These are phyloP conservation scores for Vaccinium myrtillus DNA, from an alignment of 148 eudicot species.

Conservation along the genomic window DNA sequence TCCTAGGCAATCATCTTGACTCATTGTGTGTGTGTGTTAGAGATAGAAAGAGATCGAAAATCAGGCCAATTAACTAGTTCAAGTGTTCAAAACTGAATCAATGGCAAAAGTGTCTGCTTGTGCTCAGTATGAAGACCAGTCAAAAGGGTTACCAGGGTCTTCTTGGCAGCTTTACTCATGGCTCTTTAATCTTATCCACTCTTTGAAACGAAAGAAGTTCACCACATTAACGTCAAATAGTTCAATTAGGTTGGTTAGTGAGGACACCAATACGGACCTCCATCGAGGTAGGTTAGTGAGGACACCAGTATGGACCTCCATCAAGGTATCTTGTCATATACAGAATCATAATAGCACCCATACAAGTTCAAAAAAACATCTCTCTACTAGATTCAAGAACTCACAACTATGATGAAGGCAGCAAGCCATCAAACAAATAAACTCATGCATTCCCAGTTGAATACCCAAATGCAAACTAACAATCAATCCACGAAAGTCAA, in stretches of 20 bases:
- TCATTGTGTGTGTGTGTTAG: background rate
- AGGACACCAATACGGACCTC: background rate
- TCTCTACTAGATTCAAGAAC: background rate
- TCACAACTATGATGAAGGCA: background rate
- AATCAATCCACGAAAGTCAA: background rate
- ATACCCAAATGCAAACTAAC: background rate
- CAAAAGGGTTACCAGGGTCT: background rate
- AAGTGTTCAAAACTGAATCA: background rate
- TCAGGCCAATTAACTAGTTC: background rate
- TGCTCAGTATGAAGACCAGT: background rate
- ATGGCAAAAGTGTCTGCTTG: background rate
- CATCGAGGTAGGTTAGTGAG: background rate
- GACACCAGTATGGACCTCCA: background rate
- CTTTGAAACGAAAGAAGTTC: background rate
- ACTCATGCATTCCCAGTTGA: background rate
- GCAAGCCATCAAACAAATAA: background rate
- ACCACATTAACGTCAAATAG: background rate
- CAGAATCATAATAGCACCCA: background rate
- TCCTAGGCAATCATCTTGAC: constrained; percentile 1
- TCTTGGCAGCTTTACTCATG: background rate
- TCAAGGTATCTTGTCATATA: background rate
- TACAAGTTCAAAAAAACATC: background rate
- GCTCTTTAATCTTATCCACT: background rate
- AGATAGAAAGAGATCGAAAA: background rate
- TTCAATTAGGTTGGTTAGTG: background rate